phyloP scores from a whole-genome alignment of 2,329 filamentous ascomycete genomes.

The Seiridium cupressi region DNA sequence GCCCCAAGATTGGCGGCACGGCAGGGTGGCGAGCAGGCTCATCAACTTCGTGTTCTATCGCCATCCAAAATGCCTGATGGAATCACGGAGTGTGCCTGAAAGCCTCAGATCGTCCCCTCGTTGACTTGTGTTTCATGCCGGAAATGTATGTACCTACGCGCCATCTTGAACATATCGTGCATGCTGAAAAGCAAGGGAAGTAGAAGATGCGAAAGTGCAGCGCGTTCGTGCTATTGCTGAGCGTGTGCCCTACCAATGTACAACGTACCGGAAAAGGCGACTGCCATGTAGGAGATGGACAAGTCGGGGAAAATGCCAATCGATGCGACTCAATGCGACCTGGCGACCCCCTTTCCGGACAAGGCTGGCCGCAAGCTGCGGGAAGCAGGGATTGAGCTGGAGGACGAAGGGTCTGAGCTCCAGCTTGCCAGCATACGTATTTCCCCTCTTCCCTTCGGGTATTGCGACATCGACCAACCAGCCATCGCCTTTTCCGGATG shows the following conservation, averaged over 20 bases:
- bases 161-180: too few species aligned
- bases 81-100: too few species aligned
- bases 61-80: too few species aligned
- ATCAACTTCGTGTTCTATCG: too few species aligned
- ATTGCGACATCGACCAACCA: slow-evolving; percentile 6
- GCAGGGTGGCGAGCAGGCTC: background rate
- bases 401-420: slow-evolving; percentile 9
- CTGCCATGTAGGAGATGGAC: background rate
- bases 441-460: background rate
- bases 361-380: slow-evolving; percentile 6
- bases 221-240: too few species aligned
- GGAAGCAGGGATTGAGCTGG: slow-evolving; percentile 1
- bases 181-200: too few species aligned
- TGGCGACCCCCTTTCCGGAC: background rate
- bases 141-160: too few species aligned
- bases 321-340: background rate
- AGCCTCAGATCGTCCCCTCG: too few species aligned
- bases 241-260: too few species aligned
- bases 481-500: slow-evolving; percentile 11
- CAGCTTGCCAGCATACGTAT: background rate
- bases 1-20: background rate
- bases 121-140: too few species aligned
- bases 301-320: background rate
- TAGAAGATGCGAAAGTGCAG: too few species aligned
- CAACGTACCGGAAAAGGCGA: too few species aligned